Conservation (phyloP, 2,329 filamentous ascomycete genomes). For the Tolypocladium cylindrosporum region DNA sequence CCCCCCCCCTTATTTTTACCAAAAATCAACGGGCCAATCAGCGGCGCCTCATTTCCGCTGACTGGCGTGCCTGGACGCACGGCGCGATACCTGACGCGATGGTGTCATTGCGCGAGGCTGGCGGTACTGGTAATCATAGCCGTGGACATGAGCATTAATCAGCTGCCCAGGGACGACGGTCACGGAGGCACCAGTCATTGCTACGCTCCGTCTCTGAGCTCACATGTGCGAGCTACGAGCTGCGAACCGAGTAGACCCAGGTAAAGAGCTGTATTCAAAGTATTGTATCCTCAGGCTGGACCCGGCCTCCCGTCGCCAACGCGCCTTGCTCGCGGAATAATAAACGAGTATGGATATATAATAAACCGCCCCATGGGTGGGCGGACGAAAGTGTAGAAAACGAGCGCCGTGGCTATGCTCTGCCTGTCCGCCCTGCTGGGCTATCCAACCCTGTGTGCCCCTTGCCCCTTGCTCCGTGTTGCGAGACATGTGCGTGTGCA, state of each 20-base stretch:
- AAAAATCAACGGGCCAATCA: not conserved
- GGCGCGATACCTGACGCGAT: not conserved
- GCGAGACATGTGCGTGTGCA: not conserved
- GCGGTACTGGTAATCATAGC: not conserved
- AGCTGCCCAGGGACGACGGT: not conserved
- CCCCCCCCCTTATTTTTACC: not conserved
- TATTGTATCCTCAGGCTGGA: not conserved
- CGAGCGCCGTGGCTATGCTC: not conserved
- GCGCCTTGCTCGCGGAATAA: not conserved
- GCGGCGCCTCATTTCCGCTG: not conserved
- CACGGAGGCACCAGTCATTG: not conserved
- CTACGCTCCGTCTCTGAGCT: too few species aligned
- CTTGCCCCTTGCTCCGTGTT: not conserved
- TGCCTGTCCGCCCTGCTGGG: not conserved
- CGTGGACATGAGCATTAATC: not conserved
- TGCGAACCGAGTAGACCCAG: not conserved
- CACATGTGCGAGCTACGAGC: too few species aligned
- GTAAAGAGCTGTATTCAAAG: not conserved
- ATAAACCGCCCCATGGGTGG: not conserved
- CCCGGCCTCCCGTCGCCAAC: not conserved
- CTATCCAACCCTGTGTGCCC: not conserved
- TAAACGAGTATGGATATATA: not conserved
- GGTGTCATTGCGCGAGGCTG: not conserved
- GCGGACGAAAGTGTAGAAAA: not conserved
- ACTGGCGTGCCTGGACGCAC: not conserved